Evolutionary conservation across 2,329 filamentous ascomycete genomes (phyloP), one percentile per base, ranked within the genome.

Genomic region (Xylariomycetidae sp.): DNA sequence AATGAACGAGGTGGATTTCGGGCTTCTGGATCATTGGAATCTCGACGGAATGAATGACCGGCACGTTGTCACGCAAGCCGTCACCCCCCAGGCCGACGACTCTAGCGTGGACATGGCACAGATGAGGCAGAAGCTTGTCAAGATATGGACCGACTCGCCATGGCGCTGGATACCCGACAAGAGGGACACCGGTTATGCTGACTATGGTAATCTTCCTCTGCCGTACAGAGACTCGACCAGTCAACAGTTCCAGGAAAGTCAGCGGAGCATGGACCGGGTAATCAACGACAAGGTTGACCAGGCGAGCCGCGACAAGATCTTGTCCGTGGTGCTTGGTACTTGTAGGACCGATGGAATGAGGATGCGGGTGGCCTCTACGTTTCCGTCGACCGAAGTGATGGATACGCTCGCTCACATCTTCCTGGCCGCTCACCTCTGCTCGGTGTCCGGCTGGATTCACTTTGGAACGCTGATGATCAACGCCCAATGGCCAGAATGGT

Each of bases 361-460:
- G 56, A 68, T 51, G 38, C 69, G 63, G 31, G 72, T 76, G 14
- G 74, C 70, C 13, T 71, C 67, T 1, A 78, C 77, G 0, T 83
- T 83, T 42, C 76, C 77, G 10, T 49, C 42, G 12, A 27, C 37
- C 5, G 44, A 47, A 28, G 36, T 46, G 3, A 61, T 82, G 39
- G 77, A 82, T 44, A 74, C 69, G 8, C 61, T 82, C 35, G 63
- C 79, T 10, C 73, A 81, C 38, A 70, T 74, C 39, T 82, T 74
- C 39, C 57, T 81, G 14, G 70, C 72, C 1, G 65, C 67, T 2
- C 72, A 79, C 26, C 59, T 65, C 17, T 68, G 75, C 29, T 66
- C 76, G 38, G 64, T 77, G 0, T 74, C 72, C 29, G 64, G 67
- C 28, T 82, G 70, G 64, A 70, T 84, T 36, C 79, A 83, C 53